Evolutionary conservation across 768 basidiomycete genomes (phyloP).

Genomic region (Podaxis sp.): DNA sequence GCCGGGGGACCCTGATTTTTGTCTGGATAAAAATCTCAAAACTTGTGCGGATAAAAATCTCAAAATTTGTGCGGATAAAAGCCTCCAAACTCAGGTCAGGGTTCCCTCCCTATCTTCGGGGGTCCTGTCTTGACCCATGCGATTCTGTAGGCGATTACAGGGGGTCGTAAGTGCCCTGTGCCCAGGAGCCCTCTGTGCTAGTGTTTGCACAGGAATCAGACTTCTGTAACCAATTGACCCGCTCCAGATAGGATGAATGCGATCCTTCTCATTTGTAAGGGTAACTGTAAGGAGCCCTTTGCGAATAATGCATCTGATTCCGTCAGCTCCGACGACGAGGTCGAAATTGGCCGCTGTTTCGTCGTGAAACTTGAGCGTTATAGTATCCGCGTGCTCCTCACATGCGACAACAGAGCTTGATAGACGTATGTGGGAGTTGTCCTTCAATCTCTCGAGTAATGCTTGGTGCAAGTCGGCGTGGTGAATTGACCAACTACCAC

Average conservation of each 20-base stretch:
- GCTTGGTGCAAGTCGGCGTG: constrained; percentile 45
- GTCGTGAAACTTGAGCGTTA: constrained; percentile 37
- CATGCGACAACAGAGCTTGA: constrained; percentile 41
- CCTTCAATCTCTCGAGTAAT: constrained; percentile 34
- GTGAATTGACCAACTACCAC: constrained; percentile 31
- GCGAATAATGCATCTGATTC: constrained; percentile 31
- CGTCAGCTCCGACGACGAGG: constrained; percentile 38
- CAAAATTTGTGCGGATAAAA: too few relatives aligned
- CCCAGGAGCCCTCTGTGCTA: constrained; percentile 23
- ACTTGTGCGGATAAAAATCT: too few relatives aligned
- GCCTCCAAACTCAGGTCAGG: too few relatives aligned
- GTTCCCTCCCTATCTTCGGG: too few relatives aligned
- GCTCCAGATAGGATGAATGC: constrained; percentile 32
- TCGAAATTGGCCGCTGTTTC: constrained; percentile 44
- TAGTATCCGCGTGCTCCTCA: constrained; percentile 18
- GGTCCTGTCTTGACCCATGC: too few relatives aligned
- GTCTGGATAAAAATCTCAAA: too few relatives aligned
- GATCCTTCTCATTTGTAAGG: constrained; percentile 10
- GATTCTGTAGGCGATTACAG: too few relatives aligned
- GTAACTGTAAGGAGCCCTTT: constrained; percentile 17
- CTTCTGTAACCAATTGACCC: constrained; percentile 36
- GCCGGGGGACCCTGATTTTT: too few relatives aligned
- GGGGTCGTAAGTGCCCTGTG: constrained; percentile 14
- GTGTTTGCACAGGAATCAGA: constrained; percentile 27
- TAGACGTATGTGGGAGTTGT: constrained; percentile 29